A percentile compares a stretch with the other conserved stretches of the same genome.
These are phyloP conservation scores for Lablab purpureus DNA, from an alignment of 306 rosid genomes.

Conservation along the genomic window DNA sequence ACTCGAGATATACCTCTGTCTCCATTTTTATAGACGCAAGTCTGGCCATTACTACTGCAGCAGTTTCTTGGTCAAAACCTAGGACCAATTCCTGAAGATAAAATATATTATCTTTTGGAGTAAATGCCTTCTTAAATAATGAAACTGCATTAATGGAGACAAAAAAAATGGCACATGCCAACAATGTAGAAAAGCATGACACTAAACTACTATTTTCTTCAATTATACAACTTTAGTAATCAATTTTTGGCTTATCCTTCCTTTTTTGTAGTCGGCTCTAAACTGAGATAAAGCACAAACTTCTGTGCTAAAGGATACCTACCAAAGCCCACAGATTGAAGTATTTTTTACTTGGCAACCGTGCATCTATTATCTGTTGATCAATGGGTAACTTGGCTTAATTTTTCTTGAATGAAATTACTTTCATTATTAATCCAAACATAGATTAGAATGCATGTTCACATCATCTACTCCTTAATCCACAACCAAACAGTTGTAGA, in stretches of 20 bases:
- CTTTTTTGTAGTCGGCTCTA: neutral
- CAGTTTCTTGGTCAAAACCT: conserved; percentile 96
- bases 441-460: too few relatives aligned
- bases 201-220: neutral
- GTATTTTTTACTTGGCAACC: neutral
- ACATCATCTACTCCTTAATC: too few relatives aligned
- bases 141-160: conserved; percentile 27
- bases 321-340: neutral
- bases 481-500: too few relatives aligned
- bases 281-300: neutral
- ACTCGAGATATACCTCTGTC: conserved; percentile 67
- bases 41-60: conserved; percentile 93
- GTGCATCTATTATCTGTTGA: conserved; percentile 2
- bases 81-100: conserved; percentile 74
- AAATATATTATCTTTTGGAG: conserved; percentile 36
- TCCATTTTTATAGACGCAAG: conserved; percentile 86
- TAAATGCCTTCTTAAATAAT: conserved; percentile 16
- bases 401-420: conserved; percentile 1
- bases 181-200: conserved; percentile 11
- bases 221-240: neutral
- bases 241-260: neutral
- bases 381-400: neutral
- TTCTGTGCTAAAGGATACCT: neutral
- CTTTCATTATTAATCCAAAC: neutral
- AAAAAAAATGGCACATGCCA: neutral